These are phyloP conservation scores for Cairneyella variabilis DNA, from an alignment of 495 filamentous ascomycete species.

Conservation along the genomic window DNA sequence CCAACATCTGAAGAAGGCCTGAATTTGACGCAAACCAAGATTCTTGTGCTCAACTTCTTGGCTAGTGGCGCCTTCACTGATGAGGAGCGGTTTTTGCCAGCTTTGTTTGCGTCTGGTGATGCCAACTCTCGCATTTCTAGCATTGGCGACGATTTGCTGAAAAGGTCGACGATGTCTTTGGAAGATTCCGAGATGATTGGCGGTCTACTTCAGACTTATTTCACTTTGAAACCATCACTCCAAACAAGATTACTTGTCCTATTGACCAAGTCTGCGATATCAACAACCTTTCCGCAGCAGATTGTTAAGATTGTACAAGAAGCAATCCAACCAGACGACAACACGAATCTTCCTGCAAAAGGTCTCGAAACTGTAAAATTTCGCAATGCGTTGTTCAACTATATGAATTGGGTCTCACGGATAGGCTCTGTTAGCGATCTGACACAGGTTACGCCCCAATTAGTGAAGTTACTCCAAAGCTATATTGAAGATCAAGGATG, in stretches of 20 bases:
- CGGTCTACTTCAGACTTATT: slow-evolving; percentile 67
- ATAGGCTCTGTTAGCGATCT: slow-evolving; percentile 60
- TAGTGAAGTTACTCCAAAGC: slow-evolving; percentile 67
- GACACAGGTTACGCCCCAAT: slow-evolving; percentile 58
- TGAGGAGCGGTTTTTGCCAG: slow-evolving; percentile 74
- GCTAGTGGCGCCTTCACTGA: slow-evolving; percentile 82
- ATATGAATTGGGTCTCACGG: slow-evolving; percentile 81
- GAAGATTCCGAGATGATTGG: slow-evolving; percentile 63
- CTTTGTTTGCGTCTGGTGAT: slow-evolving; percentile 77
- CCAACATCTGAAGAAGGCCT: slow-evolving; percentile 55
- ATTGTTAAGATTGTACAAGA: slow-evolving; percentile 67
- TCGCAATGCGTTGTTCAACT: slow-evolving; percentile 79
- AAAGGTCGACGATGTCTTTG: slow-evolving; percentile 65
- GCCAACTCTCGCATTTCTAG: slow-evolving; percentile 75
- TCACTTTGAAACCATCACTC: slow-evolving; percentile 63
- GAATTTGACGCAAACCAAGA: slow-evolving; percentile 63
- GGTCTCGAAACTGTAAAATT: slow-evolving; percentile 72
- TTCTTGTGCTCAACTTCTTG: slow-evolving; percentile 64
- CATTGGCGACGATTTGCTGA: slow-evolving; percentile 79
- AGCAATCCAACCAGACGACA: slow-evolving; percentile 47
- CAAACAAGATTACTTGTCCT: slow-evolving; percentile 70
- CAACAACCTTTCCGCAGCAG: slow-evolving; percentile 57
- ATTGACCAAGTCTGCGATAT: slow-evolving; percentile 69
- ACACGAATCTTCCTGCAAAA: slow-evolving; percentile 41
- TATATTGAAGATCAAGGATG: slow-evolving; percentile 82